Conservation (phyloP, 192 early-diverging fungal genomes). For the Linnemannia hyalina region DNA sequence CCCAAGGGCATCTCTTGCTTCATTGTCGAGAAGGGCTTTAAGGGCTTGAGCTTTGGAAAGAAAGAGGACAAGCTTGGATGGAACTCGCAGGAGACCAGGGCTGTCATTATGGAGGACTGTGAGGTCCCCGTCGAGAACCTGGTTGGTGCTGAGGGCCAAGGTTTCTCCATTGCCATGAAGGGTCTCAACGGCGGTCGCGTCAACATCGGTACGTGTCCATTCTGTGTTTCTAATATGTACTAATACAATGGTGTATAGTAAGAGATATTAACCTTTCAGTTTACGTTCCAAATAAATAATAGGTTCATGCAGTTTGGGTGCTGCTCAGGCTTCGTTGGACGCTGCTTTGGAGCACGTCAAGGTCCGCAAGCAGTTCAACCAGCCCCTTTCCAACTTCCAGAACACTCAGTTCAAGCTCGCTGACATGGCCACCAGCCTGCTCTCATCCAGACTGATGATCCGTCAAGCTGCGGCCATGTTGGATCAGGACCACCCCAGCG, state of each 20-base stretch:
- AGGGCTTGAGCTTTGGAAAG: slow-evolving; percentile 71
- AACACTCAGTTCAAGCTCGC: slow-evolving; percentile 70
- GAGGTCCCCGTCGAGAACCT: slow-evolving; percentile 65
- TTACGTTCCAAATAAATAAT: background rate
- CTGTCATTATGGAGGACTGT: slow-evolving; percentile 71
- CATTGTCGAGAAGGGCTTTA: slow-evolving; percentile 68
- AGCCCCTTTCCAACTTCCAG: slow-evolving; percentile 62
- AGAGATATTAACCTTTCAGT: background rate
- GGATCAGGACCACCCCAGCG: slow-evolving; percentile 56
- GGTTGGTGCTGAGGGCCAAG: slow-evolving; percentile 68
- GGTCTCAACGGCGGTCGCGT: slow-evolving; percentile 70
- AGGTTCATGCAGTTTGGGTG: slow-evolving; percentile 70
- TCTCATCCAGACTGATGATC: slow-evolving; percentile 65
- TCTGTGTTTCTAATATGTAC: background rate
- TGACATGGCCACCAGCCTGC: slow-evolving; percentile 66
- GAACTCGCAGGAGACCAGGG: slow-evolving; percentile 71
- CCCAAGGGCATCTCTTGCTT: slow-evolving; percentile 70
- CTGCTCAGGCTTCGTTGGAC: slow-evolving; percentile 65
- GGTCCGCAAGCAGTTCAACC: slow-evolving; percentile 68
- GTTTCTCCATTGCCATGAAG: slow-evolving; percentile 75
- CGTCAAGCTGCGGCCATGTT: slow-evolving; percentile 60
- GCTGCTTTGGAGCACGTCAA: slow-evolving; percentile 57
- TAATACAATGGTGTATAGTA: background rate
- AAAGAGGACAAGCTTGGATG: slow-evolving; percentile 74
- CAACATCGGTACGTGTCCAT: slow-evolving; percentile 61